phyloP scores from a whole-genome alignment of 768 basidiomycete genomes.

The Ramaria rubella region DNA sequence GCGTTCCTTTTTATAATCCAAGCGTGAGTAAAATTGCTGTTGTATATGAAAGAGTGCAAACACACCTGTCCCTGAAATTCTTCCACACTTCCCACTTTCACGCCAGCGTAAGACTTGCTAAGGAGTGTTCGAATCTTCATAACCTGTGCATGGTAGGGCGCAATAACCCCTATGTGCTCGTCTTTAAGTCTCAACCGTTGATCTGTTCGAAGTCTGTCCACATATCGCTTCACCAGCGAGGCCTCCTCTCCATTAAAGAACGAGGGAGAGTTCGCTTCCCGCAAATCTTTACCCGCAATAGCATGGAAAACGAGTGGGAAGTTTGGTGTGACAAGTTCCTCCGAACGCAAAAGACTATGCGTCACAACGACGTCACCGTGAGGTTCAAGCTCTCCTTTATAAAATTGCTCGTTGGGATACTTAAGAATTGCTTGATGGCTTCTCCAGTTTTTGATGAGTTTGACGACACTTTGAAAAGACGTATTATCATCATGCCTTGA shows the following conservation, averaged over 20 bases:
- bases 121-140: slow-evolving; percentile 26
- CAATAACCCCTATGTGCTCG: slow-evolving; percentile 32
- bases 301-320: slow-evolving; percentile 32
- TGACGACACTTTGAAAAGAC: slow-evolving; percentile 40
- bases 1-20: slow-evolving; percentile 37
- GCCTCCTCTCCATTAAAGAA: slow-evolving; percentile 37
- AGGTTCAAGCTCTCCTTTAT: slow-evolving; percentile 28
- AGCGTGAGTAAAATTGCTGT: neutral
- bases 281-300: slow-evolving; percentile 28
- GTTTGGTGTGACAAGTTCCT: slow-evolving; percentile 21
- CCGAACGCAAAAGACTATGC: slow-evolving; percentile 20
- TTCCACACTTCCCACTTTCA: slow-evolving; percentile 35
- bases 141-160: slow-evolving; percentile 35
- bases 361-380: slow-evolving; percentile 22
- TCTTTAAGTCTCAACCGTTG: slow-evolving; percentile 23
- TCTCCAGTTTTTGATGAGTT: slow-evolving; percentile 53
- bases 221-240: slow-evolving; percentile 28
- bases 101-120: slow-evolving; percentile 13
- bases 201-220: slow-evolving; percentile 23
- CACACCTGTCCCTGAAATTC: slow-evolving; percentile 37
- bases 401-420: slow-evolving; percentile 47
- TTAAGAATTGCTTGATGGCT: slow-evolving; percentile 48
- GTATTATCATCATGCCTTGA: neutral
- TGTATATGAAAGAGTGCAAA: neutral
- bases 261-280: slow-evolving; percentile 31